Base-by-base conservation (phyloP, 208 protist genomes). In the Trichomonas gallinae region DNA sequence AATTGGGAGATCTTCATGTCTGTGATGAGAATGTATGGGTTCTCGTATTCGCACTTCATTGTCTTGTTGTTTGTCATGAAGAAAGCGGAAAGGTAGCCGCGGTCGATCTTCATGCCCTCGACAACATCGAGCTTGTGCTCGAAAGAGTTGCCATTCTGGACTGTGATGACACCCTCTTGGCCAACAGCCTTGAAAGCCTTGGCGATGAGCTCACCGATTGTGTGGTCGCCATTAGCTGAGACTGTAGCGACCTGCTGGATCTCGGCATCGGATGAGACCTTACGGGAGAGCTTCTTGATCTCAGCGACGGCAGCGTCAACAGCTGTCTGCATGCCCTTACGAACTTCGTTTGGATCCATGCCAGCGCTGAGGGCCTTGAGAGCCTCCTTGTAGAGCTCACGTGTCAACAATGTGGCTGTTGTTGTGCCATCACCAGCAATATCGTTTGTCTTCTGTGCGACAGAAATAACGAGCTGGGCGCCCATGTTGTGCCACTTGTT, bases 321-420 rank as follows among this genome's bases (percentile, higher is more conserved):
- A n/a, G 99, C 99, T n/a, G 97, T 44, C 96, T 99, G 98, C 97
- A 99, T 99, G 97, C 99, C 99, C 72, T 99, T 97, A 97, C 99
- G 99, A 97, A 99, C 98, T 97, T 99, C 99, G 96, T 99, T 99
- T 96, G 99, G 99, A 98, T 99, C 99, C 97, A 99, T 99, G 91
- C 99, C 99, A 42, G 99, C 98, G 4, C 99, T 98, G 96, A 99
- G 99, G 96, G 97, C 98, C 97, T 99, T 99, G 97, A 98, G 98
- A 91, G 99, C 99, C 97, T 99, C 99, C 10, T 96, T 96, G 97
- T 99, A 99, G 97, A 99, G 99, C 97, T 98, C 99, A 89, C 98
- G 98, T 81, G 99, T 98, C 21, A 99, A 98, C 81, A 99, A 98
- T 34, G 99, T 99, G 34, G 99, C 98, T n/a, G 99, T 99, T 45